These are phyloP conservation scores for Oemleria cerasiformis DNA, from an alignment of 306 rosid genomes.

Conservation along the genomic window DNA sequence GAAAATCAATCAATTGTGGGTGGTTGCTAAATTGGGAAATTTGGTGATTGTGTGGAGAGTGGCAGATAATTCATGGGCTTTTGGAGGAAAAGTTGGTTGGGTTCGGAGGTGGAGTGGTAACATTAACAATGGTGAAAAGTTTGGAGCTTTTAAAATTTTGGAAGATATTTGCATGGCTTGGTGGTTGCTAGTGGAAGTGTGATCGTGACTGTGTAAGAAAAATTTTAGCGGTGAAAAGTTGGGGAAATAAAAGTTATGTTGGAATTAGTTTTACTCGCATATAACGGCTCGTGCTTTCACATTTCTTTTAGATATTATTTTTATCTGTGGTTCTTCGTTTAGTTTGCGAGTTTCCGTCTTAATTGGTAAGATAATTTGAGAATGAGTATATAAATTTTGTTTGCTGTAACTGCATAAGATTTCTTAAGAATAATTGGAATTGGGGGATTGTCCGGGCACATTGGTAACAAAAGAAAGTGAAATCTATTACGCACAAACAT, in stretches of 20 bases:
- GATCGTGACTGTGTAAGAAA: not conserved
- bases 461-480: too few relatives aligned
- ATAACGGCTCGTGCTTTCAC: not conserved
- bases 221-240: constrained; percentile 6
- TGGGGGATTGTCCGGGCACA: too few relatives aligned
- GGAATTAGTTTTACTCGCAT: not conserved
- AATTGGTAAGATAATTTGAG: too few relatives aligned
- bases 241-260: not conserved
- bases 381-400: too few relatives aligned
- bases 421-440: too few relatives aligned
- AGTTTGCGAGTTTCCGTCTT: too few relatives aligned
- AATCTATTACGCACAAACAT: too few relatives aligned
- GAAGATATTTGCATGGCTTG: constrained; percentile 12
- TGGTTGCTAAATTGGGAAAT: constrained; percentile 4
- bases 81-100: not conserved
- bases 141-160: not conserved
- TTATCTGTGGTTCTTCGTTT: too few relatives aligned
- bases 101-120: constrained; percentile 13
- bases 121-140: not conserved
- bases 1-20: not conserved
- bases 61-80: not conserved
- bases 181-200: not conserved
- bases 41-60: not conserved
- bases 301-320: not conserved
- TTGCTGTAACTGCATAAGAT: too few relatives aligned